Evolutionary conservation across 306 rosid species (phyloP), one percentile per base, ranked within the genome.

Genomic region (Elaeagnus macrophylla): DNA sequence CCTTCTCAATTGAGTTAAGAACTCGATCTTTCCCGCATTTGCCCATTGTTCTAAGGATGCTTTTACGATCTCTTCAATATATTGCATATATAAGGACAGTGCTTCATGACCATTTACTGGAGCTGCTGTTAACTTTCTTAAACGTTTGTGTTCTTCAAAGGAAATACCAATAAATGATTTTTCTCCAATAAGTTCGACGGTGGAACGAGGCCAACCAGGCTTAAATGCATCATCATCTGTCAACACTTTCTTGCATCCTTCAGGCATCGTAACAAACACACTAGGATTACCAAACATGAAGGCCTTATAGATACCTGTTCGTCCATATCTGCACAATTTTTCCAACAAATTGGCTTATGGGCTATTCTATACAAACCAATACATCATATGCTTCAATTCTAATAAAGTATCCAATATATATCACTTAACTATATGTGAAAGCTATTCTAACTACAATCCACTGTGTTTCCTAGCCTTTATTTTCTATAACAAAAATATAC

Each of bases 221-320:
- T 47, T 60, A 37, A 90, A 90, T 11, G 72, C 75, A 0, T 80
- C 88, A 62, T 90, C 97, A 46, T 90, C 95, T 25, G 84, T 83
- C 60, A 90, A 57, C 58, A 86, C 91, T 62, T 64, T 72, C 67
- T 35, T 81, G 67, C 94, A 77, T 56, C 79, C 59, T 57, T 90
- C 97, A 1, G 97, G 72, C 38, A 77, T 53, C 48, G 95, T 83
- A 52, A 84, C 83, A 32, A 90, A 81, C 7, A 90, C 65, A 65
- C 97, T 81, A 1, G 97, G 94, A 19, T 40, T 77, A 40, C 91
- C 88, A 70, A 90, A 86, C 97, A 90, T 86, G 62, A 81, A 68
- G 15, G 65, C 81, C 73, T 86, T 90, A 67, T 86, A 90, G 11
- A 90, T 69, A 60, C 94, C 97, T 3, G 80, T 79, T 1, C 37